phyloP scores from a whole-genome alignment of 192 early-diverging fungal genomes.

The Bifiguratus adelaidae region DNA sequence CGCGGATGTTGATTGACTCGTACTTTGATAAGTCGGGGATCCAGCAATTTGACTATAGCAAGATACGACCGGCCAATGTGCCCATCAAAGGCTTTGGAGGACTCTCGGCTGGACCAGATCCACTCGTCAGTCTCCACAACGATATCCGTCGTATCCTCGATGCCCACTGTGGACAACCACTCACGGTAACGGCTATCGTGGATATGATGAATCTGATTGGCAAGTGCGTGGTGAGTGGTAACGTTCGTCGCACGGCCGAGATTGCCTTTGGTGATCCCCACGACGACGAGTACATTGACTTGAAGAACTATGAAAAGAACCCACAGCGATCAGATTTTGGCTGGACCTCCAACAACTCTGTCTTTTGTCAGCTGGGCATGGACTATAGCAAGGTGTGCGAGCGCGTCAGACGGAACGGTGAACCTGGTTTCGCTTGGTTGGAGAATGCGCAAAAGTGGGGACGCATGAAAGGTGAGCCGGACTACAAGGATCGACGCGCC shows the following conservation, averaged over 20 bases:
- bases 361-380: constrained; percentile 28
- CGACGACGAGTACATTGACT: constrained; percentile 28
- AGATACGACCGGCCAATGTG: constrained; percentile 13
- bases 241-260: constrained; percentile 34
- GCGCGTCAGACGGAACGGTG: constrained; percentile 25
- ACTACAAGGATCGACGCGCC: constrained; percentile 15
- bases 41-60: constrained; percentile 20
- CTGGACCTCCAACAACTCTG: constrained; percentile 41
- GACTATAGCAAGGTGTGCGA: constrained; percentile 19
- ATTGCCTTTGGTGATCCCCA: constrained; percentile 34
- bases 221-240: constrained; percentile 36
- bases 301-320: constrained; percentile 35
- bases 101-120: constrained; percentile 23
- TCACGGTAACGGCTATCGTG: constrained; percentile 25
- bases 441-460: constrained; percentile 23
- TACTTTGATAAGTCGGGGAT: constrained; percentile 12
- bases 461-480: constrained; percentile 21
- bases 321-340: constrained; percentile 29
- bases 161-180: constrained; percentile 6
- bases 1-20: constrained; percentile 24
- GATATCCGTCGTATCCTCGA: constrained; percentile 14
- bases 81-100: constrained; percentile 36
- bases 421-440: constrained; percentile 37
- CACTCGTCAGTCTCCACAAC: constrained; percentile 22
- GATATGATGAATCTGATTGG: constrained; percentile 40